Evolutionary conservation across 805 yeast genomes (phyloP), one percentile per base, ranked within the genome.

Genomic region (Wickerhamomyces tratensis): DNA sequence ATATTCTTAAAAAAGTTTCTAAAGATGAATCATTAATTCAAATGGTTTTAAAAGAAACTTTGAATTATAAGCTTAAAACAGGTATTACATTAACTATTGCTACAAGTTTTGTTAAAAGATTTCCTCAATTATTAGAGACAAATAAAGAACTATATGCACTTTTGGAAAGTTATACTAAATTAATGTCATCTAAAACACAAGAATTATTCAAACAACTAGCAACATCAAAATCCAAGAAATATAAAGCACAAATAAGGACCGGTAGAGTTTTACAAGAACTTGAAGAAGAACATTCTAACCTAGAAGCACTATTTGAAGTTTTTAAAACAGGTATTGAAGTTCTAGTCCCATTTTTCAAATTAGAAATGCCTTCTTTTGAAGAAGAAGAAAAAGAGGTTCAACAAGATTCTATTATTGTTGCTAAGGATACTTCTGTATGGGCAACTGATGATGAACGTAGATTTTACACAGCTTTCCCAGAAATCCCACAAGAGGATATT

Each of bases 391-490:
- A 46, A 4, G 63, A 53, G 2, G 58, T 49, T 1, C 56, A 51
- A 5, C 49, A 55, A 8, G 58, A 52, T 20, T 57, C 53, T 4
- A 43, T 54, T 2, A 52, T 52, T 12, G 54, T 58, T 30, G 57
- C 64, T 5, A 52, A 58, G n/a, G 58, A 58, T 35, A 44, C 50
- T 6, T 47, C 50, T 26, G 49, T 72, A 2, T 86, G 94, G 94
- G 84, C 76, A 35, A 78, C 71, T 43, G 76, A 76, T 14, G 81
- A 78, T 30, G 78, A 74, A n/a, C 70, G 72, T 46, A 68, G 65
- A 46, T 88, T 86, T 54, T 84, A 86, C 55, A 76, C 74, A 30
- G 68, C 62, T 1, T 59, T 79, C 15, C 80, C 84, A 0, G 62
- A 61, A 13, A 49, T 72, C 9, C 59, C 62, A 5, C 57, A 57